These are phyloP conservation scores for Sesbania bispinosa DNA, from an alignment of 306 rosid species.

Conservation along the genomic window DNA sequence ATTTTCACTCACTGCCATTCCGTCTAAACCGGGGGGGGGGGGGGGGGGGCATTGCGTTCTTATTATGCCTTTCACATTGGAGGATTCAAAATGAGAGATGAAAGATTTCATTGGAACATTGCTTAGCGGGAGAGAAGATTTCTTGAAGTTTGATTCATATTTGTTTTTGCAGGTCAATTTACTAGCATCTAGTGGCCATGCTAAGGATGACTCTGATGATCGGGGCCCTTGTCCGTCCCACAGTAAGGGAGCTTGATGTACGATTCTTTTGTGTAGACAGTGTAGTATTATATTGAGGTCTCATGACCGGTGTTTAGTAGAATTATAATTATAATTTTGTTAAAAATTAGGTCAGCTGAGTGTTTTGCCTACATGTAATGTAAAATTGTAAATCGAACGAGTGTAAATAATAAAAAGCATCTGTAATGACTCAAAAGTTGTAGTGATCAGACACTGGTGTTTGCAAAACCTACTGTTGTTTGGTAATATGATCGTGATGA, in stretches of 20 bases:
- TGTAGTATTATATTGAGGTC: neutral
- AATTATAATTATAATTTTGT: neutral
- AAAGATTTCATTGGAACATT: neutral
- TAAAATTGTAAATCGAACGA: neutral
- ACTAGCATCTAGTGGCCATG: slow-evolving; percentile 50
- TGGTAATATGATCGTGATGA: neutral
- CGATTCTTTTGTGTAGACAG: neutral
- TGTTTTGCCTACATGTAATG: slow-evolving; percentile 9
- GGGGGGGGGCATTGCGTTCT: neutral
- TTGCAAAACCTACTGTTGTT: neutral
- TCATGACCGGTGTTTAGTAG: neutral
- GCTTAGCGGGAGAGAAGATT: neutral
- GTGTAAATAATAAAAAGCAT: slow-evolving; percentile 17
- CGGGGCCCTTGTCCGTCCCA: slow-evolving; percentile 39
- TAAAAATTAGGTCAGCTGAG: neutral
- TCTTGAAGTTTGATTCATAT: neutral
- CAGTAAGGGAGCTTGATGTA: slow-evolving; percentile 64
- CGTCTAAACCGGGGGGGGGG: neutral
- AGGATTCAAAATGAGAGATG: slow-evolving; percentile 14
- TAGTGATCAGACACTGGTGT: neutral
- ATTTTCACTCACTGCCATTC: neutral
- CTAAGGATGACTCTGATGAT: slow-evolving; percentile 36
- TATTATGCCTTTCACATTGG: neutral
- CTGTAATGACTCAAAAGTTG: neutral
- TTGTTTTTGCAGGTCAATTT: slow-evolving; percentile 54